These are phyloP conservation scores for Cochlearia excelsa DNA, from an alignment of 345 rosid species.

Conservation along the genomic window DNA sequence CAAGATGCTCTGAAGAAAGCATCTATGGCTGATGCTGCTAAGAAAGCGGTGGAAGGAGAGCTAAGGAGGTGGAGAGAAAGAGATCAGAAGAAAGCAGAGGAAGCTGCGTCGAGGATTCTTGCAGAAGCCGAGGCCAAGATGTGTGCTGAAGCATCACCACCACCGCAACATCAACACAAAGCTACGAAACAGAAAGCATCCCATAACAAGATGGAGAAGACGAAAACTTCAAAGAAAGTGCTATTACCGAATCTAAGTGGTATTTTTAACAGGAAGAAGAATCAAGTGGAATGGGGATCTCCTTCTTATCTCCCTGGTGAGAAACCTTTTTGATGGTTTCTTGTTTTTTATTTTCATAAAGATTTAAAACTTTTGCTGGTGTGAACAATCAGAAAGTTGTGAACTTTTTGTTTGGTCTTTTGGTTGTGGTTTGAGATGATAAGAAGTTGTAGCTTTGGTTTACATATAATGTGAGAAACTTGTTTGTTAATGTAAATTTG, in stretches of 20 bases:
- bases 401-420: constrained; percentile 1
- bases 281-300: constrained; percentile 79
- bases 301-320: constrained; percentile 77
- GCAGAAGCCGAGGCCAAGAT: constrained; percentile 55
- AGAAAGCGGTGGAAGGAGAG: constrained; percentile 90
- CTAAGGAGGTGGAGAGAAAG: constrained; percentile 84
- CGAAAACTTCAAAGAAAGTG: constrained; percentile 59
- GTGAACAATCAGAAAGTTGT: constrained; percentile 20
- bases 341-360: constrained; percentile 28
- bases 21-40: constrained; percentile 95
- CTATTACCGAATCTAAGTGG: constrained; percentile 61
- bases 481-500: constrained; percentile 36
- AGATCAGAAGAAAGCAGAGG: constrained; percentile 87
- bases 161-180: constrained; percentile 62
- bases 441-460: constrained; percentile 20
- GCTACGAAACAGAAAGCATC: constrained; percentile 51
- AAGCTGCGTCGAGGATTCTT: constrained; percentile 68
- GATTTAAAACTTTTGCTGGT: constrained; percentile 22
- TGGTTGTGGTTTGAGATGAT: constrained; percentile 26
- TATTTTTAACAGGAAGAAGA: constrained; percentile 73
- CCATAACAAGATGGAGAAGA: constrained; percentile 55
- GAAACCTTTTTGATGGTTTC: constrained; percentile 47
- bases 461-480: constrained; percentile 15
- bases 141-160: constrained; percentile 62
- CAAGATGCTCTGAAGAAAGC: constrained; percentile 73